Evolutionary conservation across 2,329 filamentous ascomycete genomes (phyloP), one percentile per base, ranked within the genome.

Genomic region (Aspergillus pseudoglaucus): DNA sequence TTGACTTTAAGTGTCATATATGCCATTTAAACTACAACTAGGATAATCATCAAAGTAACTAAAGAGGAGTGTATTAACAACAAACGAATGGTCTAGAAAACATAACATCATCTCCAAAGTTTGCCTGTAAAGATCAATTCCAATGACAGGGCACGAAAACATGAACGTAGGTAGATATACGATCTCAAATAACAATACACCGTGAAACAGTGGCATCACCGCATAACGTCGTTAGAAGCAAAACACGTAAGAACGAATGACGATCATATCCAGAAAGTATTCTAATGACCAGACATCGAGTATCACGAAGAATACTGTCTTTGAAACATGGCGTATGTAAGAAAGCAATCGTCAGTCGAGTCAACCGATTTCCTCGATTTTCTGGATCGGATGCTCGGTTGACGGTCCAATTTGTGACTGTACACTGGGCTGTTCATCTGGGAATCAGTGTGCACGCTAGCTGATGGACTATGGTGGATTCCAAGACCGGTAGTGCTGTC

Each of bases 311-410:
- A 53, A 44, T 59, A 56, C 8, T 51, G 47, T 33, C 50, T 41
- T 27, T 53, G 46, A 37, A 53, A 49, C 33, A 53, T 45, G n/a
- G 51, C 49, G 39, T 59, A 59, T 17, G 52, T 53, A 44, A 48
- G 23, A 12, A 54, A 42, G 41, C 53, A 60, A 37, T 56, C 57
- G 7, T 60, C 56, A 2, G 47, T 53, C 15, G 61, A 60, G 42
- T 61, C 58, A 27, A 55, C 60, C 17, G 47, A 39, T 10, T 52
- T 47, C 10, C 53, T 48, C 27, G 59, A 50, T 18, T 33, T 18
- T 30, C 41, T 41, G 39, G 47, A 38, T 44, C 40, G 45, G 27
- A n/a, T 25, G 8, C 33, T 15, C 12, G 44, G 33, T n/a, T 44
- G 45, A 25, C 48, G 35, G 23, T 15, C 38, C 18, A 23, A 46